A percentile compares a stretch with the other conserved stretches of the same genome.
phyloP scores from a whole-genome alignment of 169 alveolate genomes.

The Besnoitia besnoiti region DNA sequence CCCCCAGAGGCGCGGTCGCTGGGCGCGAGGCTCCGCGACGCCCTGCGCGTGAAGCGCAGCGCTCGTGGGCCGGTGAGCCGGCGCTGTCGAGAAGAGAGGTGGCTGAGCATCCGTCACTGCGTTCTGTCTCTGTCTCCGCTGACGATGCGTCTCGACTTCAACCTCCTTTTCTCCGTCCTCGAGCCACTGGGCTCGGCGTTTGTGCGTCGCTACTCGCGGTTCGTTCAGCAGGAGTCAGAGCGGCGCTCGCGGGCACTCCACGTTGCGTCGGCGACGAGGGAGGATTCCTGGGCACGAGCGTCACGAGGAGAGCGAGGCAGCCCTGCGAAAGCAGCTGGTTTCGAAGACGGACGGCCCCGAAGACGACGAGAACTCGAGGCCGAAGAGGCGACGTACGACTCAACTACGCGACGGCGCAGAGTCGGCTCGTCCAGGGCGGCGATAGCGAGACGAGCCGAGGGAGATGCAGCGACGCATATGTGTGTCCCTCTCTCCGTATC shows the following conservation, averaged over 20 bases:
- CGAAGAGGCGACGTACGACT: too few relatives aligned
- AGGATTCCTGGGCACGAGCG: too few relatives aligned
- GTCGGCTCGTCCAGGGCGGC: too few relatives aligned
- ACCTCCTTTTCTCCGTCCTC: conserved; percentile 6
- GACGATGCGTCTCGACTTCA: conserved; percentile 13
- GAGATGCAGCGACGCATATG: too few relatives aligned
- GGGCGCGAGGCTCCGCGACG: not conserved
- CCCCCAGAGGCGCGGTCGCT: not conserved
- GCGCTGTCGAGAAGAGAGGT: not conserved
- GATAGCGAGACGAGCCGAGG: too few relatives aligned
- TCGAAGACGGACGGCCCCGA: too few relatives aligned
- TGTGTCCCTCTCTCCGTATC: too few relatives aligned
- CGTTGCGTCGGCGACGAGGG: too few relatives aligned
- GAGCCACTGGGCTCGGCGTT: conserved; percentile 28
- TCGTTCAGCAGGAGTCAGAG: not conserved
- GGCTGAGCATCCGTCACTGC: conserved; percentile 3
- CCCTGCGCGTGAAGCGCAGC: not conserved
- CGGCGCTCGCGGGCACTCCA: not conserved
- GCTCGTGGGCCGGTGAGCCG: not conserved
- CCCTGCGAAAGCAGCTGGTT: too few relatives aligned
- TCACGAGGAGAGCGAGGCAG: too few relatives aligned
- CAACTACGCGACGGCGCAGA: too few relatives aligned
- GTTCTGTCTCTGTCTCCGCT: conserved; percentile 30
- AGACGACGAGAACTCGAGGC: too few relatives aligned
- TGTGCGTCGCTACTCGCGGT: not conserved